A percentile compares a stretch with the other conserved stretches of the same genome.
Conservation (phyloP, 805 yeast species). For the Zygosaccharomyces rouxii region DNA sequence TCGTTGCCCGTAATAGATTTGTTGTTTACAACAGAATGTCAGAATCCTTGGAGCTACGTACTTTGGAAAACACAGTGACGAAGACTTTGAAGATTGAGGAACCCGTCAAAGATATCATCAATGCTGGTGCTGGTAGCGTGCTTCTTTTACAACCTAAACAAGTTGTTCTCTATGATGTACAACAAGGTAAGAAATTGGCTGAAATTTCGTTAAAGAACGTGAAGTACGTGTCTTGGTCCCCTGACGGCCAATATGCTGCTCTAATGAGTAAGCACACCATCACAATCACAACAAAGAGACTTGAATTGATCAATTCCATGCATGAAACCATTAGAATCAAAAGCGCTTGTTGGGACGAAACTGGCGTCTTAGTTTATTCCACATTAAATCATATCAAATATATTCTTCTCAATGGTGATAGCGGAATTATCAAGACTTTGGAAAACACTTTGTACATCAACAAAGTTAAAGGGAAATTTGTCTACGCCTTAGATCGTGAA, state of each 20-base stretch:
- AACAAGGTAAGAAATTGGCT: constrained; percentile 75
- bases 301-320: constrained; percentile 74
- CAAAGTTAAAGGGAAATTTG: constrained; percentile 62
- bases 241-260: constrained; percentile 83
- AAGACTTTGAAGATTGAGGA: constrained; percentile 70
- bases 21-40: constrained; percentile 66
- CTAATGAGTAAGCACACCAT: constrained; percentile 87
- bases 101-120: constrained; percentile 64
- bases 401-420: constrained; percentile 88
- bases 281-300: constrained; percentile 74
- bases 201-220: constrained; percentile 70
- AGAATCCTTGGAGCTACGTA: constrained; percentile 74
- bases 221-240: constrained; percentile 86
- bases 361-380: constrained; percentile 85
- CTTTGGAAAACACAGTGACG: constrained; percentile 74
- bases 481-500: constrained; percentile 76
- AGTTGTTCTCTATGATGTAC: constrained; percentile 85
- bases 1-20: constrained; percentile 92
- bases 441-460: constrained; percentile 82
- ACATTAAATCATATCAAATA: constrained; percentile 95
- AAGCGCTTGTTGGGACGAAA: constrained; percentile 96
- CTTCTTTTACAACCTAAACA: constrained; percentile 66
- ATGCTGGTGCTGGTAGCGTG: constrained; percentile 80
- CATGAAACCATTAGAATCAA: constrained; percentile 96
- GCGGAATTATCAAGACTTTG: constrained; percentile 88